Evolutionary conservation across 306 rosid genomes (phyloP).

Genomic region (Cucumis sativus): Cucumber_9930_V3 NC_026660.2:22268001-22268500

Average conservation of each 20-base stretch:
- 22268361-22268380: conserved; percentile 2
- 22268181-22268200: not conserved
- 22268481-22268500: not conserved
- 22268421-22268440: conserved; percentile 69
- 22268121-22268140: not conserved
- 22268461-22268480: not conserved
- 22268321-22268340: conserved; percentile 70
- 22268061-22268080: not conserved
- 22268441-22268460: conserved; percentile 28
- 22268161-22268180: not conserved
- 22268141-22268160: not conserved
- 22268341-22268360: conserved; percentile 16
- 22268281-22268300: conserved; percentile 42
- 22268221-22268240: not conserved
- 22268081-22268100: no score
- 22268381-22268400: conserved; percentile 11
- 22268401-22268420: conserved; percentile 61
- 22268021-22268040: not conserved
- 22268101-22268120: not conserved
- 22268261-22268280: conserved; percentile 44
- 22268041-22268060: not conserved
- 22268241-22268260: conserved; percentile 11
- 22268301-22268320: conserved; percentile 80
- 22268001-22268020: not conserved
- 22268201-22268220: not conserved